phyloP scores from a whole-genome alignment of 139 green algal species.

The Nannochloris sp. region DNA sequence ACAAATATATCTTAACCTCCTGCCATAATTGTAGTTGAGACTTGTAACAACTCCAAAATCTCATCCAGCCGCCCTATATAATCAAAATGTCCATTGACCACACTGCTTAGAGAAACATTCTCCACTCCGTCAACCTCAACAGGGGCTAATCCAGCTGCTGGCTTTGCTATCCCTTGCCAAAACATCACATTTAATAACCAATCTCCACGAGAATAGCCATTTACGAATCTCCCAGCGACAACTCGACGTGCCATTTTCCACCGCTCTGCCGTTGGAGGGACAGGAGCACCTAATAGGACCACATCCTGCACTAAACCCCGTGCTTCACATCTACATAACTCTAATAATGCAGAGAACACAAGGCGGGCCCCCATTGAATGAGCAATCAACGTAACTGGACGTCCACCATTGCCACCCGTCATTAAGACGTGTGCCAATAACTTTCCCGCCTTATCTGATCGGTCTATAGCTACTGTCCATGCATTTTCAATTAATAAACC shows the following conservation, averaged over 20 bases:
- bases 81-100: slow-evolving; percentile 53
- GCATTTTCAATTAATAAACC: slow-evolving; percentile 41
- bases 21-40: no score
- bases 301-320: slow-evolving; percentile 37
- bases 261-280: slow-evolving; percentile 35
- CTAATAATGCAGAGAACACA: slow-evolving; percentile 74
- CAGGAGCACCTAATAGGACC: slow-evolving; percentile 67
- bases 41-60: slow-evolving; percentile 29
- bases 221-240: slow-evolving; percentile 70
- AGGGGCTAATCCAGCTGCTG: slow-evolving; percentile 28
- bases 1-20: no score
- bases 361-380: slow-evolving; percentile 54
- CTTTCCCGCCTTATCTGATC: slow-evolving; percentile 44
- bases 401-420: slow-evolving; percentile 47
- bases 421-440: slow-evolving; percentile 61
- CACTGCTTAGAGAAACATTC: slow-evolving; percentile 56
- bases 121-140: slow-evolving; percentile 55
- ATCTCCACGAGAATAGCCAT: slow-evolving; percentile 68
- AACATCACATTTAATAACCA: slow-evolving; percentile 72
- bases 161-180: slow-evolving; percentile 17
- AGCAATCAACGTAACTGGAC: slow-evolving; percentile 42
- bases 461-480: slow-evolving; percentile 47
- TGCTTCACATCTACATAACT: slow-evolving; percentile 43
- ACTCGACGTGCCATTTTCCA: slow-evolving; percentile 53
- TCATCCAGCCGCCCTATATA: slow-evolving; percentile 49